A percentile compares a stretch with the other conserved stretches of the same genome.
Evolutionary conservation across 2,329 filamentous ascomycete species (phyloP).

Genomic region (Fonsecaea erecta): DNA sequence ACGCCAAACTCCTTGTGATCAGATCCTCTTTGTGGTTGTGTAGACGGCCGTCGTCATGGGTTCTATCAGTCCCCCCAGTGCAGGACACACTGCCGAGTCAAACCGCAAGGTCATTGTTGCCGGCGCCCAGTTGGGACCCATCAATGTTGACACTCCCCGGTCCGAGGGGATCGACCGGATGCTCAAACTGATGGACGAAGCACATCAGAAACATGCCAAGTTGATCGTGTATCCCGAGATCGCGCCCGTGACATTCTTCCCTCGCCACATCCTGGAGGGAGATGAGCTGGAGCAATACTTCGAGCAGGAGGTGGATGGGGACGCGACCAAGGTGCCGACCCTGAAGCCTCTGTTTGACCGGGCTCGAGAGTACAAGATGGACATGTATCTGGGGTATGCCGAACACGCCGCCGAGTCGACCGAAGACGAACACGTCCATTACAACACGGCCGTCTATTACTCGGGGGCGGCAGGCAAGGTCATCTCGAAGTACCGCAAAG

Average conservation of each 20-base stretch:
- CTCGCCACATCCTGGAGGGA: constrained; percentile 54
- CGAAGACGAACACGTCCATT: constrained; percentile 49
- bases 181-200: constrained; percentile 55
- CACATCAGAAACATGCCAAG: constrained; percentile 51
- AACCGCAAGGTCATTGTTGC: constrained; percentile 54
- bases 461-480: constrained; percentile 50
- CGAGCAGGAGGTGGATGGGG: constrained; percentile 47
- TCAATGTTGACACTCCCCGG: constrained; percentile 50
- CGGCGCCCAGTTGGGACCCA: constrained; percentile 60
- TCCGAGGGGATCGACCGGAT: constrained; percentile 55
- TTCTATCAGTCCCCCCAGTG: constrained; percentile 16
- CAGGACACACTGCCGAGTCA: constrained; percentile 21
- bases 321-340: constrained; percentile 49
- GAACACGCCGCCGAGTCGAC: constrained; percentile 47
- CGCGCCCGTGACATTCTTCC: constrained; percentile 64
- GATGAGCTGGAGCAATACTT: constrained; percentile 56
- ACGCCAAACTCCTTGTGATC: neutral
- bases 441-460: constrained; percentile 60
- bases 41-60: constrained; percentile 13
- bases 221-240: constrained; percentile 61
- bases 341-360: constrained; percentile 56
- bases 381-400: constrained; percentile 60
- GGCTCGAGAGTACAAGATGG: constrained; percentile 54
- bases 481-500: constrained; percentile 60
- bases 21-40: neutral